A percentile compares a stretch with the other conserved stretches of the same genome.
phyloP scores from a whole-genome alignment of 2,329 filamentous ascomycete genomes.

The Venturia asperata region DNA sequence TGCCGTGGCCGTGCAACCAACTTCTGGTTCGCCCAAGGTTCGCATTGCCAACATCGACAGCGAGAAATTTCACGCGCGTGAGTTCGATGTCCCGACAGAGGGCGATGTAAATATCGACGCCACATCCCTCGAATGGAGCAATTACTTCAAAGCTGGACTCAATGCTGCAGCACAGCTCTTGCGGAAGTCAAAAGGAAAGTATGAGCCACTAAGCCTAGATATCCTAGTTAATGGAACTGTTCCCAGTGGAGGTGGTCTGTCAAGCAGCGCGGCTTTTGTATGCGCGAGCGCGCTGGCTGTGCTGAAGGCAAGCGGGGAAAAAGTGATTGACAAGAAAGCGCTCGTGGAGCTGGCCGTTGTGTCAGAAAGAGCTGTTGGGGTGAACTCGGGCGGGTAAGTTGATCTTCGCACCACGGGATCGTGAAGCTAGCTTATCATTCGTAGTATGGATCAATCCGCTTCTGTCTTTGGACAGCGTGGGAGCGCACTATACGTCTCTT shows the following conservation, averaged over 20 bases:
- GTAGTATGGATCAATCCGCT: constrained; percentile 91
- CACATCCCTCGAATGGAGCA: constrained; percentile 85
- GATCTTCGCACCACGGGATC: background rate
- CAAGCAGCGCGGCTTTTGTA: constrained; percentile 89
- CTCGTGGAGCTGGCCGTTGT: constrained; percentile 90
- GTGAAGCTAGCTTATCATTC: constrained; percentile 3
- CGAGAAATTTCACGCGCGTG: constrained; percentile 65
- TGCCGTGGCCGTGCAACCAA: constrained; percentile 58
- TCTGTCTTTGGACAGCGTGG: constrained; percentile 87
- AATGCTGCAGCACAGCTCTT: constrained; percentile 74
- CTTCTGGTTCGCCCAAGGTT: constrained; percentile 53
- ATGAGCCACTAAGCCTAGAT: constrained; percentile 71
- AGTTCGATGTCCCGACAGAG: constrained; percentile 63
- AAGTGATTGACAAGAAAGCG: constrained; percentile 78
- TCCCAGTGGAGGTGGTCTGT: constrained; percentile 83
- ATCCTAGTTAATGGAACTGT: constrained; percentile 87
- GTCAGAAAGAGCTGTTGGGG: constrained; percentile 86
- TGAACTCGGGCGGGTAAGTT: constrained; percentile 84
- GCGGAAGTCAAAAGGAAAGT: constrained; percentile 53
- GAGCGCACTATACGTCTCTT: constrained; percentile 82
- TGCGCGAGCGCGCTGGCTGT: constrained; percentile 84
- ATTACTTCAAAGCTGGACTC: constrained; percentile 95
- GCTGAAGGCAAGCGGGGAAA: constrained; percentile 74
- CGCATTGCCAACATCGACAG: constrained; percentile 73
- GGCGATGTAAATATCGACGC: constrained; percentile 64